A percentile compares a stretch with the other conserved stretches of the same genome.
Conservation (phyloP, 208 protist species). For the Crithidia sp. region DNA sequence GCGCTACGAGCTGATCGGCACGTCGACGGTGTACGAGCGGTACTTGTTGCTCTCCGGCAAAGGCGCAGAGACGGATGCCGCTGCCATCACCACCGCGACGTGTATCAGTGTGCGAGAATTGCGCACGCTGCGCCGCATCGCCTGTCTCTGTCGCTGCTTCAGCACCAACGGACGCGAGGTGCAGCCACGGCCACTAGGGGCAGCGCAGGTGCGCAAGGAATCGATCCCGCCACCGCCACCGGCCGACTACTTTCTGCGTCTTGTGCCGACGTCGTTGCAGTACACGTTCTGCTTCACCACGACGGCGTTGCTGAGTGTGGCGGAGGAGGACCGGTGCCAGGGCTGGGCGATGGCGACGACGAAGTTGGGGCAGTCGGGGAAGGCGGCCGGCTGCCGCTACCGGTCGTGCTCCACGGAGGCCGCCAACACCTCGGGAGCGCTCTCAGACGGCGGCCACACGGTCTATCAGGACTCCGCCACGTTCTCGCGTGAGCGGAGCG, state of each 20-base stretch:
- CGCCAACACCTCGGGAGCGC: slow-evolving; percentile 36
- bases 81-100: neutral
- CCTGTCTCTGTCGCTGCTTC: slow-evolving; percentile 36
- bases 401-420: slow-evolving; percentile 31
- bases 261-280: slow-evolving; percentile 31
- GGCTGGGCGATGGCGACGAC: slow-evolving; percentile 29
- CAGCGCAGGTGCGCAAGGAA: slow-evolving; percentile 1
- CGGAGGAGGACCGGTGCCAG: slow-evolving; percentile 33
- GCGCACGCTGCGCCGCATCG: slow-evolving; percentile 24
- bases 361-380: slow-evolving; percentile 1
- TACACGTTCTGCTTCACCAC: slow-evolving; percentile 54
- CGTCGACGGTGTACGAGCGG: slow-evolving; percentile 47
- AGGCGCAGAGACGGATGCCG: neutral
- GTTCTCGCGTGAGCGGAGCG: slow-evolving; percentile 24
- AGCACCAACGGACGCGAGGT: slow-evolving; percentile 14
- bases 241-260: slow-evolving; percentile 34
- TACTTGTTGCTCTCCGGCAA: slow-evolving; percentile 32
- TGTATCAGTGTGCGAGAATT: slow-evolving; percentile 24
- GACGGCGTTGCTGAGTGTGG: slow-evolving; percentile 43
- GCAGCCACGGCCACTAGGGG: slow-evolving; percentile 8
- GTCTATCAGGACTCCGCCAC: slow-evolving; percentile 21
- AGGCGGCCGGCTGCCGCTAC: neutral
- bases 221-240: slow-evolving; percentile 19
- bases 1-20: slow-evolving; percentile 54
- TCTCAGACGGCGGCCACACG: slow-evolving; percentile 33